Evolutionary conservation across 2,329 filamentous ascomycete species (phyloP), one percentile per base, ranked within the genome.

Genomic region (Cercospora beticola): DNA sequence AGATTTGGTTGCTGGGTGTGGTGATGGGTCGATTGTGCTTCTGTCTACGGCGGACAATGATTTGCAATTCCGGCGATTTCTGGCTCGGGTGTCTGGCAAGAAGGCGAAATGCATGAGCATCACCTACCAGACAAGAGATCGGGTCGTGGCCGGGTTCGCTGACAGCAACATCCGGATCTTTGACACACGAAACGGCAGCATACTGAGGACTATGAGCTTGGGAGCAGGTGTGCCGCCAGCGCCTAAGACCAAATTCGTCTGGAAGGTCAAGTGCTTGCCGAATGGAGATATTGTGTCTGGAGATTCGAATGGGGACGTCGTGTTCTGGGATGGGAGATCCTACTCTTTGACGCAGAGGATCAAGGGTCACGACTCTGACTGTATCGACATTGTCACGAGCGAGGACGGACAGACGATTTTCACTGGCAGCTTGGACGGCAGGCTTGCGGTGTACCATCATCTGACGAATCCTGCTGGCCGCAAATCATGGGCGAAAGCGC

Each of bases 141-240:
- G 89, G 36, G 89, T 94, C 68, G 88, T 97, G 52, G 93, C 94
- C 40, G 95, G 95, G 23, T 98, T 95, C 79, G 94, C 93, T n/a
- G 94, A 99, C 82, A 94, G 93, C 80, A 92, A 89, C n/a, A 95
- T 99, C 72, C 90, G 94, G 70, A 87, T 95, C 64, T 97, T 94
- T 81, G 93, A 98, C 78, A 90, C 93, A 73, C 86, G 91, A 62
- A 94, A 88, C 76, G 92, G 92, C 14, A 86, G 89, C 63, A 85
- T 92, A 69, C 78, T 97, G 68, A 87, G 93, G 57, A 92, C 88
- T 72, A 95, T 99, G 86, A 94, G 93, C 0, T 82, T 98, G 36
- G 95, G 94, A 4, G 89, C 90, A 65, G 92, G 94, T 40, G 85
- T 92, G 10, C 83, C 84, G 7, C 92, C 91, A 56, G 92, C 92